A percentile compares a stretch with the other conserved stretches of the same genome.
Conservation (phyloP, 371 early-diverging fungal genomes). For the Saksenaea vasiformis region DNA sequence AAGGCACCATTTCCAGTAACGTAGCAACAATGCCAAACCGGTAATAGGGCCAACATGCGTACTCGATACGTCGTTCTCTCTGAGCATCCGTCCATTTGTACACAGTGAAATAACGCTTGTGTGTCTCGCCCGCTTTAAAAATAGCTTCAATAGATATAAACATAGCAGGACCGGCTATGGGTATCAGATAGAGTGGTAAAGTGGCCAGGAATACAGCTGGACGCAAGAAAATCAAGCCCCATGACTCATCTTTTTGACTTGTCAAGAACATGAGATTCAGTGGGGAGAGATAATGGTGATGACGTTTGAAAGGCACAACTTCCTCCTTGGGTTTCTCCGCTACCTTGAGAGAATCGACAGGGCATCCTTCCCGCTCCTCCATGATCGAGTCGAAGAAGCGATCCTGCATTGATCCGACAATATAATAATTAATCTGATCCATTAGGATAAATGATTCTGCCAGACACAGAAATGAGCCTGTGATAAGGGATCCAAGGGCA, state of each 20-base stretch:
- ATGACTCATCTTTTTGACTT: slow-evolving; percentile 28
- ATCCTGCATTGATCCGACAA: slow-evolving; percentile 31
- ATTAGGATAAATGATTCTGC: slow-evolving; percentile 32
- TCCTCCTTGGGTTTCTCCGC: slow-evolving; percentile 1
- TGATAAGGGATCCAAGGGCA: slow-evolving; percentile 10
- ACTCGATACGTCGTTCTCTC: slow-evolving; percentile 33
- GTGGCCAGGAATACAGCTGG: slow-evolving; percentile 32
- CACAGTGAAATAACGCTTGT: slow-evolving; percentile 39
- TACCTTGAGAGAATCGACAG: slow-evolving; percentile 15
- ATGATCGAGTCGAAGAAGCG: slow-evolving; percentile 42
- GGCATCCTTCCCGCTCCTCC: slow-evolving; percentile 24
- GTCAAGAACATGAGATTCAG: slow-evolving; percentile 30
- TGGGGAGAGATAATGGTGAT: slow-evolving; percentile 29
- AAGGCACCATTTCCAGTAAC: slow-evolving; percentile 44
- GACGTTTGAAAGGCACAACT: neutral
- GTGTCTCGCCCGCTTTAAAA: slow-evolving; percentile 33
- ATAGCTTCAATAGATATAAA: slow-evolving; percentile 39
- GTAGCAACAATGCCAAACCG: slow-evolving; percentile 45
- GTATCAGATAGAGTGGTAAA: slow-evolving; percentile 37
- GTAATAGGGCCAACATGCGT: slow-evolving; percentile 35
- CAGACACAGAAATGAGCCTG: slow-evolving; percentile 24
- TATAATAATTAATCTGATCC: slow-evolving; percentile 19
- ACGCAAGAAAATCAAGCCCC: slow-evolving; percentile 23
- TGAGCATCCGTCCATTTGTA: slow-evolving; percentile 30
- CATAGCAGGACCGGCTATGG: slow-evolving; percentile 31